These are phyloP conservation scores for Stromatinia cepivora DNA, from an alignment of 2,329 filamentous ascomycete genomes.

Conservation along the genomic window DNA sequence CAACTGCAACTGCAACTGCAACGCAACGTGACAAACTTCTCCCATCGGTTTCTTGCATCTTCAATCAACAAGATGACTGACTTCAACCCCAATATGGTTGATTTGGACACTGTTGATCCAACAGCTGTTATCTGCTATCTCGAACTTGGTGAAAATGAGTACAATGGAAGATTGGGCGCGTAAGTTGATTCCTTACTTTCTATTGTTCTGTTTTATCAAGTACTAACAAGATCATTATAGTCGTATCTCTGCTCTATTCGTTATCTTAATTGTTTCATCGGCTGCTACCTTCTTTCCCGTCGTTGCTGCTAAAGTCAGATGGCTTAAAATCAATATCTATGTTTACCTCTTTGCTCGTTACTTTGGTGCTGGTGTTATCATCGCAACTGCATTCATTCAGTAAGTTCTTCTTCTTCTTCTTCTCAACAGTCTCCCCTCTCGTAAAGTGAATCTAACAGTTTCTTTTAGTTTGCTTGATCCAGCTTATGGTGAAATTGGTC, in stretches of 20 bases:
- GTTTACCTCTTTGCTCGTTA: constrained; percentile 65
- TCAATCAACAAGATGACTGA: constrained; percentile 11
- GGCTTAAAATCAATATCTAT: constrained; percentile 60
- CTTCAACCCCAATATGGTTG: constrained; percentile 41
- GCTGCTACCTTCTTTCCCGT: constrained; percentile 67
- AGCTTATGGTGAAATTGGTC: constrained; percentile 48
- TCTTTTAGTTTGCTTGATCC: constrained; percentile 49
- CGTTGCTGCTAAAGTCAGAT: constrained; percentile 58
- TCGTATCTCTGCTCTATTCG: constrained; percentile 72
- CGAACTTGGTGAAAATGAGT: constrained; percentile 49
- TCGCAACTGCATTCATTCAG: constrained; percentile 77
- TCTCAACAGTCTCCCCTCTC: constrained; percentile 25
- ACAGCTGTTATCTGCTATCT: constrained; percentile 53
- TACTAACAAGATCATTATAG: neutral
- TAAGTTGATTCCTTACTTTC: neutral
- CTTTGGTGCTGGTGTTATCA: constrained; percentile 75
- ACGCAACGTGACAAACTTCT: neutral
- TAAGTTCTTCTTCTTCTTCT: constrained; percentile 50
- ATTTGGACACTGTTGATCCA: constrained; percentile 47
- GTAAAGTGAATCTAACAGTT: constrained; percentile 11
- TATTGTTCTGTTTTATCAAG: neutral
- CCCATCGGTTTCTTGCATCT: neutral
- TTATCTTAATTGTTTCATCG: constrained; percentile 65
- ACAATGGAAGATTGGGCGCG: constrained; percentile 59
- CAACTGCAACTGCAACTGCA: neutral